A percentile compares a stretch with the other conserved stretches of the same genome.
phyloP scores from a whole-genome alignment of 805 yeast species.

The Phaffomyces thermotolerans region DNA sequence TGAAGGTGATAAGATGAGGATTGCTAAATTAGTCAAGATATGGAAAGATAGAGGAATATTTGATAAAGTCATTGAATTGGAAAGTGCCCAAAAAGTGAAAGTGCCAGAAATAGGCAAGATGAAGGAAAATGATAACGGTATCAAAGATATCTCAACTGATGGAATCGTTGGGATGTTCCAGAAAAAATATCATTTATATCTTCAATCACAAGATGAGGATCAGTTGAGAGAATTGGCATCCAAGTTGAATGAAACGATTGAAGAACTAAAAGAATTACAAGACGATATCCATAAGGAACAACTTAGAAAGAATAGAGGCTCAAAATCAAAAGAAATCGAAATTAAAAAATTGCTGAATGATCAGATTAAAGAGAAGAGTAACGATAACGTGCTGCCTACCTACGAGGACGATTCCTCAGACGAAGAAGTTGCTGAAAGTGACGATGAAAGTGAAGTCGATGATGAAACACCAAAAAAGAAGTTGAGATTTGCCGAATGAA shows the following conservation, averaged over 20 bases:
- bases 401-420: slow-evolving; percentile 14
- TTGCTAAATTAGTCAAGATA: slow-evolving; percentile 44
- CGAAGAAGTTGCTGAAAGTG: neutral
- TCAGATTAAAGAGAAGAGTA: slow-evolving; percentile 13
- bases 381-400: slow-evolving; percentile 13
- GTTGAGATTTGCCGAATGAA: slow-evolving; percentile 11
- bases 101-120: neutral
- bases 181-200: slow-evolving; percentile 16
- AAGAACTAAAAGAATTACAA: slow-evolving; percentile 14
- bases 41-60: slow-evolving; percentile 52
- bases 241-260: slow-evolving; percentile 11
- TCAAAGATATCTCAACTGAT: neutral
- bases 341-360: slow-evolving; percentile 12
- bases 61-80: slow-evolving; percentile 8
- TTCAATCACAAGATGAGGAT: slow-evolving; percentile 7
- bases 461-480: slow-evolving; percentile 6
- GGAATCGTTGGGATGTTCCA: slow-evolving; percentile 12
- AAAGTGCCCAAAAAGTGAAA: slow-evolving; percentile 1
- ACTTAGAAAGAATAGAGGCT: neutral
- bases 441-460: neutral
- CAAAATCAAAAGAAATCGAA: slow-evolving; percentile 4
- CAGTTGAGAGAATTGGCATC: neutral
- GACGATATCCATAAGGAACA: slow-evolving; percentile 5
- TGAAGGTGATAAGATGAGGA: slow-evolving; percentile 26
- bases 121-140: slow-evolving; percentile 3